These are phyloP conservation scores for Verticillium zaregamsianum DNA, from an alignment of 2,329 filamentous ascomycete genomes.

Conservation along the genomic window DNA sequence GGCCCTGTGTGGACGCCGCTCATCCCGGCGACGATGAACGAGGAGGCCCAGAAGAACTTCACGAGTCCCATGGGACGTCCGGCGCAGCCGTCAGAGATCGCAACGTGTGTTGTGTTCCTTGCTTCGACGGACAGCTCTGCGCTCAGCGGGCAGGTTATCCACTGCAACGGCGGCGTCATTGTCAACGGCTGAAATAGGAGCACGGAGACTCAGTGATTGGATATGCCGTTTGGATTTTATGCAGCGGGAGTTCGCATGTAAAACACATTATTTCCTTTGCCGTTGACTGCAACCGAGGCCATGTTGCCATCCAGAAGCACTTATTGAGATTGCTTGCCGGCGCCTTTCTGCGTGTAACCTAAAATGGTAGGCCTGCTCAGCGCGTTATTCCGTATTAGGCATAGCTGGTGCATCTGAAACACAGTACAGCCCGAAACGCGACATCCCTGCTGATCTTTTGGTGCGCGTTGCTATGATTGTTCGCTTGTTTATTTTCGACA, in stretches of 20 bases:
- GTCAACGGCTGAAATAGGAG: slow-evolving; percentile 39
- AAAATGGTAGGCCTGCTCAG: not conserved
- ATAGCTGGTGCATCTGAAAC: not conserved
- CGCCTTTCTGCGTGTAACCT: not conserved
- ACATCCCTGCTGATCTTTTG: not conserved
- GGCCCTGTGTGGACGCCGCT: slow-evolving; percentile 77
- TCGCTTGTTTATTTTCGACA: not conserved
- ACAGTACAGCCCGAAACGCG: not conserved
- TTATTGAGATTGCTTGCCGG: not conserved
- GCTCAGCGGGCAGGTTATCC: slow-evolving; percentile 65
- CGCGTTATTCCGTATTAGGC: not conserved
- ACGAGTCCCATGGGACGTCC: slow-evolving; percentile 71
- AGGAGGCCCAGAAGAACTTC: slow-evolving; percentile 68
- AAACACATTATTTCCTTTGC: not conserved
- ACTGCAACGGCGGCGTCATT: slow-evolving; percentile 47
- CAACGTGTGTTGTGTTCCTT: slow-evolving; percentile 77
- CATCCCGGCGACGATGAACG: slow-evolving; percentile 68
- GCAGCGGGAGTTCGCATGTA: not conserved
- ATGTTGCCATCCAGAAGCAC: not conserved
- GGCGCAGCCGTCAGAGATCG: slow-evolving; percentile 77
- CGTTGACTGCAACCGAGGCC: not conserved
- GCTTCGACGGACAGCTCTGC: slow-evolving; percentile 70
- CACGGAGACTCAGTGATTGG: not conserved
- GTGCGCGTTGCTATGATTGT: not conserved
- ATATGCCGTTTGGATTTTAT: not conserved